These are phyloP conservation scores for Puccinia sorghi DNA, from an alignment of 1,284 basidiomycete genomes.

Conservation along the genomic window DNA sequence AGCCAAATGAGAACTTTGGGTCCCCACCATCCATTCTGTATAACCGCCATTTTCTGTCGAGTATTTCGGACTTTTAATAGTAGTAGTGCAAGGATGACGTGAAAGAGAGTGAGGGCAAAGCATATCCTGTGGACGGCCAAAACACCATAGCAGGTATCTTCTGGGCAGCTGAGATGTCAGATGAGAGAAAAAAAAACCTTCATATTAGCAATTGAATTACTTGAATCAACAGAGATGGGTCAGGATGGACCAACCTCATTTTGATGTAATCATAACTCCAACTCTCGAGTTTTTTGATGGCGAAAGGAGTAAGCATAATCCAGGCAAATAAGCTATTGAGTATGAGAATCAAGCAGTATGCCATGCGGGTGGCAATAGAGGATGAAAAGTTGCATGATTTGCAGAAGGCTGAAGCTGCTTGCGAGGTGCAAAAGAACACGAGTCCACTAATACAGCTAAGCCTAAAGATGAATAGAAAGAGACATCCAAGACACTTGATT, in stretches of 20 bases:
- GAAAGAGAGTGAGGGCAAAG: conserved; percentile 88
- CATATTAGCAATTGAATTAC: neutral
- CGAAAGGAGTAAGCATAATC: conserved; percentile 87
- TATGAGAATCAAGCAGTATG: conserved; percentile 74
- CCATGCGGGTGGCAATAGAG: conserved; percentile 70
- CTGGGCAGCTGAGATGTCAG: conserved; percentile 66
- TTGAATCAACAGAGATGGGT: neutral
- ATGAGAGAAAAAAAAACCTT: neutral
- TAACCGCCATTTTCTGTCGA: conserved; percentile 81
- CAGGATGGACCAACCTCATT: conserved; percentile 65
- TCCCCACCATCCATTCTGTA: conserved; percentile 99
- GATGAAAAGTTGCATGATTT: conserved; percentile 99
- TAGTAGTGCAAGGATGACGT: conserved; percentile 74
- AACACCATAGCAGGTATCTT: conserved; percentile 92
- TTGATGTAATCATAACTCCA: conserved; percentile 96
- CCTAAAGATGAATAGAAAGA: neutral
- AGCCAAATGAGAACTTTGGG: conserved; percentile 89
- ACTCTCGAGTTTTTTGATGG: conserved; percentile 83
- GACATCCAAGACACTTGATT: neutral
- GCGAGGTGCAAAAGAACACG: conserved; percentile 58
- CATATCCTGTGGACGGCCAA: conserved; percentile 97
- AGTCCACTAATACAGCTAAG: conserved; percentile 57
- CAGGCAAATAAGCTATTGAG: conserved; percentile 95
- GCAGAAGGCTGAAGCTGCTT: conserved; percentile 80
- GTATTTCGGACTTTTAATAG: conserved; percentile 88